These are phyloP conservation scores for Isabelozyma pseudorhagii DNA, from an alignment of 805 yeast genomes.

Conservation along the genomic window DNA sequence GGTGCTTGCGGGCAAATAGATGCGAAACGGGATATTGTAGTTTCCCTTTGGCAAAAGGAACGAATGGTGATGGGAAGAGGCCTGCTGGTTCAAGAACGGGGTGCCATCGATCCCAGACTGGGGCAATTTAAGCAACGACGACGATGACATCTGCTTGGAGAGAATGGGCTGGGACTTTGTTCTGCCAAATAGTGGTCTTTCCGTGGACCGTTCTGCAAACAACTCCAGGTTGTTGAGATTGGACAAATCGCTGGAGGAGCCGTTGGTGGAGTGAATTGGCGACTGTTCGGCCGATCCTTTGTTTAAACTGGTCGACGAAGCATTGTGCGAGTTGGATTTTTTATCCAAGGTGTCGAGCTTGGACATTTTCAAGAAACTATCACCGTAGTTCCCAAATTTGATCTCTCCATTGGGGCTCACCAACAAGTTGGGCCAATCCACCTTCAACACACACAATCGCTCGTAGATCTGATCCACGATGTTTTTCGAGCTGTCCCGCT, in stretches of 20 bases:
- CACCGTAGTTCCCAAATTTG: conserved; percentile 41
- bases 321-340: conserved; percentile 2
- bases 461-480: conserved; percentile 34
- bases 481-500: conserved; percentile 24
- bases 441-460: conserved; percentile 36
- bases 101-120: conserved; percentile 41
- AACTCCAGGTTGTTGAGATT: not conserved
- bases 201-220: not conserved
- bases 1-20: conserved; percentile 42
- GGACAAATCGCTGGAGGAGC: not conserved
- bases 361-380: conserved; percentile 22
- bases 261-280: not conserved
- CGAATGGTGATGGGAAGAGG: conserved; percentile 23
- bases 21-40: conserved; percentile 47
- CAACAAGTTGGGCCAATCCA: conserved; percentile 49
- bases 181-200: conserved; percentile 24
- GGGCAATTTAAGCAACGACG: conserved; percentile 23
- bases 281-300: not conserved
- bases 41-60: conserved; percentile 50
- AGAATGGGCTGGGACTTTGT: conserved; percentile 29
- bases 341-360: conserved; percentile 8
- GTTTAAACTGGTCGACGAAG: conserved; percentile 3
- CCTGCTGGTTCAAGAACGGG: conserved; percentile 32
- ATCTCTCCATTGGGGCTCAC: conserved; percentile 36
- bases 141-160: not conserved